These are phyloP conservation scores for Megacollybia platyphylla DNA, from an alignment of 1,284 basidiomycete genomes.

Conservation along the genomic window DNA sequence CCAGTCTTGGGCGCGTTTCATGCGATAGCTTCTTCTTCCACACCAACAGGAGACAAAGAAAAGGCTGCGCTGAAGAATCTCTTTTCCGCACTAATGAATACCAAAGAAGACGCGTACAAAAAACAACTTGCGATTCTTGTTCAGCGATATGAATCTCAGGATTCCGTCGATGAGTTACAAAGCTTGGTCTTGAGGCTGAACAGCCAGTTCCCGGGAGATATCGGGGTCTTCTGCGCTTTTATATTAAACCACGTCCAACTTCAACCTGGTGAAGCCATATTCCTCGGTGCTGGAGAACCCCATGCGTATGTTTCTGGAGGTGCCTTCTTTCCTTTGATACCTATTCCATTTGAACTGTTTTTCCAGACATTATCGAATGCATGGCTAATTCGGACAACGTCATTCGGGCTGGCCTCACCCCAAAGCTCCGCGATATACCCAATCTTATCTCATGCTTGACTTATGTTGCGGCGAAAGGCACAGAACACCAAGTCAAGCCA, in stretches of 20 bases:
- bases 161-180: slow-evolving; percentile 44
- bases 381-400: slow-evolving; percentile 99
- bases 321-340: slow-evolving; percentile 16
- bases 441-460: slow-evolving; percentile 86
- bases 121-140: slow-evolving; percentile 49
- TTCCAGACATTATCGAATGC: slow-evolving; percentile 87
- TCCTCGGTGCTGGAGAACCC: slow-evolving; percentile 91
- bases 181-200: slow-evolving; percentile 49
- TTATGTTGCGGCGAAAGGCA: slow-evolving; percentile 62
- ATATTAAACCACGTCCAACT: slow-evolving; percentile 82
- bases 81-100: slow-evolving; percentile 80
- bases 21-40: slow-evolving; percentile 23
- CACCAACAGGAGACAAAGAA: slow-evolving; percentile 30
- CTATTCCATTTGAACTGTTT: slow-evolving; percentile 1
- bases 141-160: slow-evolving; percentile 41
- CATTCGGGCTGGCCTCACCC: slow-evolving; percentile 95
- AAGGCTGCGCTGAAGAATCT: slow-evolving; percentile 59
- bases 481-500: slow-evolving; percentile 61
- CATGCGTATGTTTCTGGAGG: slow-evolving; percentile 94
- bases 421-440: slow-evolving; percentile 88
- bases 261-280: slow-evolving; percentile 81
- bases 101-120: slow-evolving; percentile 39
- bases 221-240: slow-evolving; percentile 92
- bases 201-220: slow-evolving; percentile 81
- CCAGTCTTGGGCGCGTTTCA: slow-evolving; percentile 38